A percentile compares a stretch with the other conserved stretches of the same genome.
Conservation (phyloP, 352 stramenopile genomes). For the Peronospora belbahrii region DNA sequence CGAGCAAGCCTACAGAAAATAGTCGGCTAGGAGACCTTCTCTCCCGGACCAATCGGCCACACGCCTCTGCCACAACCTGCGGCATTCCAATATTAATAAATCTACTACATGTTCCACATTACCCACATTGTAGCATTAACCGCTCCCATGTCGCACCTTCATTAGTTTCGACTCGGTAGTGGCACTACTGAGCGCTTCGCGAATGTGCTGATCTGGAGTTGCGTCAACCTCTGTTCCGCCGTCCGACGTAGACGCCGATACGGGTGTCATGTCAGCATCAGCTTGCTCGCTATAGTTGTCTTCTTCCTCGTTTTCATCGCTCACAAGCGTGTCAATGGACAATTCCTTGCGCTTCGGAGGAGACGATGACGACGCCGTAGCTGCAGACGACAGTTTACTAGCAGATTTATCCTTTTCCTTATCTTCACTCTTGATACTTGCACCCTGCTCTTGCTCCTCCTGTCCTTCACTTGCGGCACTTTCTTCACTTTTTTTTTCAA, state of each 20-base stretch:
- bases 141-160: slow-evolving; percentile 21
- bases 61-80: slow-evolving; percentile 45
- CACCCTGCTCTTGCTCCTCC: slow-evolving; percentile 5
- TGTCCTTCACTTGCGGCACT: slow-evolving; percentile 18
- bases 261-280: slow-evolving; percentile 20
- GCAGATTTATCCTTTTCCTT: slow-evolving; percentile 17
- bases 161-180: slow-evolving; percentile 42
- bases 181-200: slow-evolving; percentile 32
- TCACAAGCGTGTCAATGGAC: slow-evolving; percentile 57
- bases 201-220: slow-evolving; percentile 46
- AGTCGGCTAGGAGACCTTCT: slow-evolving; percentile 45
- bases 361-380: slow-evolving; percentile 28
- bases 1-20: slow-evolving; percentile 52
- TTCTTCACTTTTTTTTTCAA: slow-evolving; percentile 20
- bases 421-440: slow-evolving; percentile 12
- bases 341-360: slow-evolving; percentile 39
- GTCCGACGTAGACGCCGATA: slow-evolving; percentile 19
- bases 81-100: background rate
- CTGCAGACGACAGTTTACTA: slow-evolving; percentile 20
- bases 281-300: slow-evolving; percentile 14
- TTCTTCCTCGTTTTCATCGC: slow-evolving; percentile 30
- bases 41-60: slow-evolving; percentile 49
- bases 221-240: slow-evolving; percentile 20
- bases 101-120: background rate
- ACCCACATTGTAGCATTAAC: background rate